Evolutionary conservation across 257 asterid genomes (phyloP).

Genomic region (Solanum pimpinellifolium): DNA sequence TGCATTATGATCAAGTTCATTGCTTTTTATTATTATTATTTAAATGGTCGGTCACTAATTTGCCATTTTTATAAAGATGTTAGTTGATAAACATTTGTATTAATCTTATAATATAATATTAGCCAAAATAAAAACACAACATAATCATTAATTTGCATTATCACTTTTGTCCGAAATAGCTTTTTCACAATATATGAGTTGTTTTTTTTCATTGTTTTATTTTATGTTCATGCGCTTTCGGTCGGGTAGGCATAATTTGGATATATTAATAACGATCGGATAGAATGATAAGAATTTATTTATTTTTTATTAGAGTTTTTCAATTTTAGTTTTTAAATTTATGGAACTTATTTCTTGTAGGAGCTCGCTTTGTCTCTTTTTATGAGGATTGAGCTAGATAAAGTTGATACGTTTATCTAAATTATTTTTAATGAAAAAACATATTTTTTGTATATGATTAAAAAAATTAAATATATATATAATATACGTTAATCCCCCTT

Average conservation of each 20-base stretch:
- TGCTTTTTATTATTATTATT: neutral
- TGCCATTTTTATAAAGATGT: neutral
- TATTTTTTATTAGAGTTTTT: too few relatives aligned
- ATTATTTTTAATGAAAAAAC: accelerated
- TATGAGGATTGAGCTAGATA: too few relatives aligned
- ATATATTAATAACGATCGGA: too few relatives aligned
- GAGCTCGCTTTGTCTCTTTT: too few relatives aligned
- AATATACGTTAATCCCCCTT: neutral
- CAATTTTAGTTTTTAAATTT: too few relatives aligned
- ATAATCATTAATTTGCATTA: neutral
- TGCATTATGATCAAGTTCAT: neutral
- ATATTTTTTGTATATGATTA: too few relatives aligned
- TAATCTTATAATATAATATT: neutral
- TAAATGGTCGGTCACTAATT: neutral
- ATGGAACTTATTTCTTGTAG: too few relatives aligned
- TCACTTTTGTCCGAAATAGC: neutral
- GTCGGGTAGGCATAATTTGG: neutral
- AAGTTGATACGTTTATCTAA: accelerated
- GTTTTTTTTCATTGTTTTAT: neutral
- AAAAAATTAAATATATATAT: too few relatives aligned
- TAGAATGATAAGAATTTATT: too few relatives aligned
- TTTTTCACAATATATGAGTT: neutral
- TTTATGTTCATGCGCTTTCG: neutral
- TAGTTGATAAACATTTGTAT: neutral
- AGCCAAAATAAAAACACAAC: neutral